Evolutionary conservation across 108 stramenopile genomes (phyloP).

Genomic region (Aurantiochytrium sp.): DNA sequence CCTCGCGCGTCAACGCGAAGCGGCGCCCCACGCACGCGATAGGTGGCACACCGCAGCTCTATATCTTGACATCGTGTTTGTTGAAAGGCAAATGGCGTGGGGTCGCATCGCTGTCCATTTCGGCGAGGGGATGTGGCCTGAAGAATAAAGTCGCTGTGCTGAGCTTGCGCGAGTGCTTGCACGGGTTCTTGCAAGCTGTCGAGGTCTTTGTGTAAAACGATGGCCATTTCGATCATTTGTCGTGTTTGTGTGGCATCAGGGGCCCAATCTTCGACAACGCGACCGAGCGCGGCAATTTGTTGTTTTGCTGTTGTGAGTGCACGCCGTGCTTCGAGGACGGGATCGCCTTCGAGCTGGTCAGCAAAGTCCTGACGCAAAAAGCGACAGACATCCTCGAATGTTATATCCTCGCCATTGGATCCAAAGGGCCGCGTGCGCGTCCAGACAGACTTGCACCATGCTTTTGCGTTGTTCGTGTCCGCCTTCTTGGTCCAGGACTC

Average conservation of each 20-base stretch:
- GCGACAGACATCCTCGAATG: not conserved
- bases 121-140: not conserved
- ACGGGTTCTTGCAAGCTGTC: not conserved
- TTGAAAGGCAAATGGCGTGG: not conserved
- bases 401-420: not conserved
- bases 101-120: not conserved
- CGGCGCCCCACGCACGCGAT: not conserved
- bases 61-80: not conserved
- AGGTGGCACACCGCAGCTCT: not conserved
- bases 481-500: not conserved
- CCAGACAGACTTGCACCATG: not conserved
- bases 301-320: not conserved
- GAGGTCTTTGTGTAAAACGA: not conserved
- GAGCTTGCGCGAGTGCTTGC: not conserved
- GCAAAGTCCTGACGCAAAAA: not conserved
- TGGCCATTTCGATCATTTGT: not conserved
- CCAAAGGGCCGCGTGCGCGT: not conserved
- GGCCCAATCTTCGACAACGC: not conserved
- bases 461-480: not conserved
- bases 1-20: not conserved
- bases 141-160: not conserved
- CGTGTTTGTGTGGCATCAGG: not conserved
- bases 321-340: not conserved
- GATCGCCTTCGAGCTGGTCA: not conserved
- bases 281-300: not conserved